Evolutionary conservation across 768 basidiomycete genomes (phyloP).

Genomic region (Termitomyces bulborhizus): DNA sequence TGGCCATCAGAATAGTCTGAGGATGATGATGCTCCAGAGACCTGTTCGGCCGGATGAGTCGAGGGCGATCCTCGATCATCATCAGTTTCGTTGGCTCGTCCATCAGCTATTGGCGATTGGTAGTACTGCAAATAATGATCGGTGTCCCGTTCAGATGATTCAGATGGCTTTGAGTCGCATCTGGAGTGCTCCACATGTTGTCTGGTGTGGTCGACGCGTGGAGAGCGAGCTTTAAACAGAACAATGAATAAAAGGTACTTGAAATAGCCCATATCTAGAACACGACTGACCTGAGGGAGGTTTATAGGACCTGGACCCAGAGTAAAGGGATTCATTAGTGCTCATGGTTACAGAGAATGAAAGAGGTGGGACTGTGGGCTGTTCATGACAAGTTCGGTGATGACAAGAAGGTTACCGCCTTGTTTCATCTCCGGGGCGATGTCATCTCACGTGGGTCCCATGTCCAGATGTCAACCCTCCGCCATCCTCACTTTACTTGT

Average conservation of each 20-base stretch:
- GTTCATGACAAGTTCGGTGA: conserved; percentile 8
- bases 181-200: conserved; percentile 9
- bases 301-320: conserved; percentile 10
- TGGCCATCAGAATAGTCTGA: conserved; percentile 50
- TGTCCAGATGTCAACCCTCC: background rate
- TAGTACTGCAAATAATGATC: conserved; percentile 31
- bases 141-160: conserved; percentile 13
- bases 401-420: background rate
- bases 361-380: background rate
- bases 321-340: conserved; percentile 8
- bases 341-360: conserved; percentile 10
- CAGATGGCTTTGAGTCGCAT: conserved; percentile 3
- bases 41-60: conserved; percentile 21
- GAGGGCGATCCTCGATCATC: conserved; percentile 17
- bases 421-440: conserved; percentile 13
- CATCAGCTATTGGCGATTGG: conserved; percentile 45
- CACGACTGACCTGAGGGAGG: conserved; percentile 4
- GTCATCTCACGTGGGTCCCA: conserved; percentile 3
- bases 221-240: conserved; percentile 3
- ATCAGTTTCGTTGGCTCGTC: conserved; percentile 19
- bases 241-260: conserved; percentile 9
- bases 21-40: conserved; percentile 32
- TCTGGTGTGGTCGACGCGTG: conserved; percentile 8
- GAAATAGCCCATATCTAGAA: conserved; percentile 2
- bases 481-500: background rate